Evolutionary conservation across 768 basidiomycete species (phyloP).

Genomic region (Coprinellus micaceus): DNA sequence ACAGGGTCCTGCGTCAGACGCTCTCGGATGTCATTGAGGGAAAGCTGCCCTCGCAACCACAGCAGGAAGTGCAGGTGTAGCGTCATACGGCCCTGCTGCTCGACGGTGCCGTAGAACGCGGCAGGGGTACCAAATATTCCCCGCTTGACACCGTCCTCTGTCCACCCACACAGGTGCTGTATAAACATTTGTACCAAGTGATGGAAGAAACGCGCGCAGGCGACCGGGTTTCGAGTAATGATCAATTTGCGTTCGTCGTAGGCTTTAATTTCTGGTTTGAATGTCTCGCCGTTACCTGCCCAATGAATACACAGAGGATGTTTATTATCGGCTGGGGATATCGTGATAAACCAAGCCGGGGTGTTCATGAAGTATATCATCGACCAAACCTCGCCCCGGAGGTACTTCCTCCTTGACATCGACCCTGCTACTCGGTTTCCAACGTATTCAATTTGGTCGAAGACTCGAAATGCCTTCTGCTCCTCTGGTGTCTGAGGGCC

Average conservation of each 20-base stretch:
- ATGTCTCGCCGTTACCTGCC: neutral
- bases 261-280: neutral
- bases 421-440: neutral
- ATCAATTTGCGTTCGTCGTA: neutral
- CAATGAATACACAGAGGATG: constrained; percentile 1
- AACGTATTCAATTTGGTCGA: constrained; percentile 1
- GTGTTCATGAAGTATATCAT: neutral
- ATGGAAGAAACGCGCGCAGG: constrained; percentile 30
- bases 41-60: constrained; percentile 26
- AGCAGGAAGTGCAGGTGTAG: constrained; percentile 36
- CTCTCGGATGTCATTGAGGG: constrained; percentile 33
- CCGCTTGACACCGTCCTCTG: neutral
- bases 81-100: constrained; percentile 33
- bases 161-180: constrained; percentile 14
- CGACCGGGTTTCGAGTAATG: constrained; percentile 19
- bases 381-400: constrained; percentile 4
- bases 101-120: constrained; percentile 31
- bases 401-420: neutral
- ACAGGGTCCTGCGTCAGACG: constrained; percentile 18
- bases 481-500: neutral
- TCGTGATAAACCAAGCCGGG: constrained; percentile 3
- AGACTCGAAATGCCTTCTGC: neutral
- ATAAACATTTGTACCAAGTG: constrained; percentile 27
- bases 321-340: neutral
- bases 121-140: constrained; percentile 26